Evolutionary conservation across 345 rosid genomes (phyloP), one percentile per base, ranked within the genome.

Genomic region (Bruguiera gymnorhiza): DNA sequence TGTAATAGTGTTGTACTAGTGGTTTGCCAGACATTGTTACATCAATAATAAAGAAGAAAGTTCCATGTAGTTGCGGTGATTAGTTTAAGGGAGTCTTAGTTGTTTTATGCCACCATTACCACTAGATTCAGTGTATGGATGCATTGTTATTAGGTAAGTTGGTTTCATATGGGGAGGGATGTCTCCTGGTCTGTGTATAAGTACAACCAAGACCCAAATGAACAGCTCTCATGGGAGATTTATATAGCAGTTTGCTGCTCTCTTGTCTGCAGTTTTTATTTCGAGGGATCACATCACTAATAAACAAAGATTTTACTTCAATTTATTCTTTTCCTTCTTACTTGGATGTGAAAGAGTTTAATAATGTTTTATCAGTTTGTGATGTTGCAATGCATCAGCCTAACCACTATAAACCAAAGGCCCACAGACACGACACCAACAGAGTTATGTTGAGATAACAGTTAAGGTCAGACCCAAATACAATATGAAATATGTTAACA

Each of bases 81-180:
- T 74, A 19, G 21, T 36, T 56, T 11, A 36, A 24, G 16, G 18
- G 13, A 56, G 21, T 24, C 16, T 5, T 31, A 36, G 2, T 36
- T 20, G 29, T 48, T 39, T 59, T 59, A 34, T 34, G 30, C 46
- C 36, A 23, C 16, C 30, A 46, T 52, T 74, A 30, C 4, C 16
- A 5, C 66, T 36, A 52, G 71, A 71, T 80, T 77, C 82, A 80
- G 46, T 73, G 83, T 66, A 75, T 73, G 52, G 51, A 27, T 65
- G 26, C 9, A 27, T 20, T 29, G 48, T 70, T 59, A 51, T 37
- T 51, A 59, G 62, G 79, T 73, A 75, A 78, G 74, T 69, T 73
- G 54, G 63, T 70, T 53, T 78, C 69, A 69, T 66, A 69, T 73
- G 69, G 55, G 65, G 51, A 57, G 72, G 50, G 71, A 69, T 75